Percentiles rank a stretch among this genome's conserved stretches.
Conservation (phyloP, 2,329 filamentous ascomycete genomes). For the Ophiocordyceps australis region DNA sequence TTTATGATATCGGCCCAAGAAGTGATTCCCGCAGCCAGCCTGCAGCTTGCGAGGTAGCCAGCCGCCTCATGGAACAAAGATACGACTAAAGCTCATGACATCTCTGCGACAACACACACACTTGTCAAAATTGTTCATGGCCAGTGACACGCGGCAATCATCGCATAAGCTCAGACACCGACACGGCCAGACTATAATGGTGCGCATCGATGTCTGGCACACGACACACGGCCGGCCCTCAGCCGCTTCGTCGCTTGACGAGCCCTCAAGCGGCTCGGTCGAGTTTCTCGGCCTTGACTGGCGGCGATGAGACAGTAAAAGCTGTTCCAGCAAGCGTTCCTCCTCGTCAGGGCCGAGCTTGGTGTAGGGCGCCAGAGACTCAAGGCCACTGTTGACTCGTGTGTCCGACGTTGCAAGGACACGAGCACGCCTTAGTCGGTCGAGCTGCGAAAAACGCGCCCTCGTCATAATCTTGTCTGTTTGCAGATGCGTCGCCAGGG, state of each 20-base stretch:
- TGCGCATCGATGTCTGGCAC: slow-evolving; percentile 71
- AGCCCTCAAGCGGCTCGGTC: no score
- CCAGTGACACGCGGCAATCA: slow-evolving; percentile 81
- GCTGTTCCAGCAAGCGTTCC: slow-evolving; percentile 39
- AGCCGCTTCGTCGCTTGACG: slow-evolving; percentile 40
- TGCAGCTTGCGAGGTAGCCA: no score
- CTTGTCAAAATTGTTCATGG: slow-evolving; percentile 93
- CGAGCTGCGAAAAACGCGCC: slow-evolving; percentile 50
- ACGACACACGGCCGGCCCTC: slow-evolving; percentile 79
- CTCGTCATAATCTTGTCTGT: slow-evolving; percentile 63
- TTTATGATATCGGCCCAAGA: no score
- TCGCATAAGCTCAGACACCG: slow-evolving; percentile 89
- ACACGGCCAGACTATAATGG: slow-evolving; percentile 91
- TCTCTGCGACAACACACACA: slow-evolving; percentile 88
- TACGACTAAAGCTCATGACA: slow-evolving; percentile 73
- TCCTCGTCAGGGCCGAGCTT: slow-evolving; percentile 39
- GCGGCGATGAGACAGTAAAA: slow-evolving; percentile 34
- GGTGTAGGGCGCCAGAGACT: slow-evolving; percentile 6
- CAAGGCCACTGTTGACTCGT: slow-evolving; percentile 5
- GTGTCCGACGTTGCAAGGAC: slow-evolving; percentile 25
- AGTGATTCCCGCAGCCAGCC: no score
- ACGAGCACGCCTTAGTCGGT: slow-evolving; percentile 50
- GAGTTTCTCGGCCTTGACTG: no score
- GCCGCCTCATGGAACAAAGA: slow-evolving; percentile 53
- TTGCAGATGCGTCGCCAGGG: slow-evolving; percentile 63